Evolutionary conservation across 306 rosid genomes (phyloP).

Genomic region (Oxytropis ochrocephala): DNA sequence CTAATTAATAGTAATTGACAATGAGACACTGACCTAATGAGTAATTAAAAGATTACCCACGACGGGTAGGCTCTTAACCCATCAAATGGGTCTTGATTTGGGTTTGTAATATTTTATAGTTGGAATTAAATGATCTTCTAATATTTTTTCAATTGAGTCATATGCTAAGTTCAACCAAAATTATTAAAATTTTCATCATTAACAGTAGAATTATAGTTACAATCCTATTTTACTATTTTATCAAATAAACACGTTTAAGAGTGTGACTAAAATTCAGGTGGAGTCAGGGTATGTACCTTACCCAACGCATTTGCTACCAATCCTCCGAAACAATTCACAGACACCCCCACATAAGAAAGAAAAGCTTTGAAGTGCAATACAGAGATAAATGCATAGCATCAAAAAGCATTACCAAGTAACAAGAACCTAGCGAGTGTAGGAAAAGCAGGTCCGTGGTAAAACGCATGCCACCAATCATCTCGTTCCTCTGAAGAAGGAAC

Average conservation of each 20-base stretch:
- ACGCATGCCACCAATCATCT: conserved; percentile 51
- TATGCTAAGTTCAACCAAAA: not conserved
- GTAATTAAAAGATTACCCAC: no score
- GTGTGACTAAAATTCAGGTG: not conserved
- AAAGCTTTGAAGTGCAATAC: not conserved
- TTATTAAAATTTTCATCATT: not conserved
- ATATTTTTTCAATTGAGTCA: not conserved
- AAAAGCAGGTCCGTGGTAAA: conserved; percentile 69
- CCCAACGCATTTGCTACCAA: not conserved
- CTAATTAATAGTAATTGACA: not conserved
- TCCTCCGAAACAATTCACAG: not conserved
- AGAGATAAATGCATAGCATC: not conserved
- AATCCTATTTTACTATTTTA: not conserved
- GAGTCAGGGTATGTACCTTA: not conserved
- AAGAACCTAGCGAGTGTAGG: conserved; percentile 64
- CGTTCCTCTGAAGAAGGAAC: conserved; percentile 56
- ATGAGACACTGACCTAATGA: not conserved
- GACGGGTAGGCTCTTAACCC: not conserved
- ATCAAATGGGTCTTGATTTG: not conserved
- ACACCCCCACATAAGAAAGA: not conserved
- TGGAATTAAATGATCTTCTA: not conserved
- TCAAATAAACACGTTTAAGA: not conserved
- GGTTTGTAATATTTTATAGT: not conserved
- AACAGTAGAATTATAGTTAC: not conserved
- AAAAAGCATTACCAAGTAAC: conserved; percentile 50